Conservation (phyloP, 192 early-diverging fungal species). For the Jimgerdemannia flammicorona region DNA sequence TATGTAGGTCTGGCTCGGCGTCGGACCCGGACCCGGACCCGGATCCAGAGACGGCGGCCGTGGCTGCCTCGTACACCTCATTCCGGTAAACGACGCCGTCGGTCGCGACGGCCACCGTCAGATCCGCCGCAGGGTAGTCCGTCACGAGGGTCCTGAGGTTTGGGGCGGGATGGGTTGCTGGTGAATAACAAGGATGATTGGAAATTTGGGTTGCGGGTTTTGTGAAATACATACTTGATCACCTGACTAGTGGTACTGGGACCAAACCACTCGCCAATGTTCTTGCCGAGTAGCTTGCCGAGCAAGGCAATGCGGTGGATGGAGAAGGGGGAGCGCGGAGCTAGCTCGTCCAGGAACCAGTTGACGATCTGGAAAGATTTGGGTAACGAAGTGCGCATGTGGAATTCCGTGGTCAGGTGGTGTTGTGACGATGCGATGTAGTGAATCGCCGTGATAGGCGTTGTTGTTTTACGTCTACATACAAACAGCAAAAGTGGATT, state of each 20-base stretch:
- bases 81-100: conserved; percentile 82
- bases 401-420: no score
- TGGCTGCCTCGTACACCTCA: conserved; percentile 55
- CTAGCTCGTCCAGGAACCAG: conserved; percentile 82
- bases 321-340: conserved; percentile 72
- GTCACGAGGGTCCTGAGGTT: conserved; percentile 52
- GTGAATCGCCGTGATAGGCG: no score
- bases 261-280: conserved; percentile 98
- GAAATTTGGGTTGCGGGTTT: conserved; percentile 7
- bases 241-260: conserved; percentile 84
- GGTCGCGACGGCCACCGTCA: conserved; percentile 73
- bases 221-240: conserved; percentile 52
- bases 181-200: neutral
- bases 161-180: neutral
- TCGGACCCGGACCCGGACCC: conserved; percentile 14
- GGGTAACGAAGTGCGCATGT: no score
- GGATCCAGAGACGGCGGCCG: conserved; percentile 20
- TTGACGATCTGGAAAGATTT: conserved; percentile 21
- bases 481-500: neutral
- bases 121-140: conserved; percentile 47
- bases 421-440: no score
- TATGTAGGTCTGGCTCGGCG: neutral
- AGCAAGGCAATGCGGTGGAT: conserved; percentile 86
- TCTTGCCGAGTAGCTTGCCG: conserved; percentile 81
- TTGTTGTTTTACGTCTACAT: neutral